Conservation (phyloP, 768 basidiomycete genomes). For the Phanerodontia chrysosporium region DNA sequence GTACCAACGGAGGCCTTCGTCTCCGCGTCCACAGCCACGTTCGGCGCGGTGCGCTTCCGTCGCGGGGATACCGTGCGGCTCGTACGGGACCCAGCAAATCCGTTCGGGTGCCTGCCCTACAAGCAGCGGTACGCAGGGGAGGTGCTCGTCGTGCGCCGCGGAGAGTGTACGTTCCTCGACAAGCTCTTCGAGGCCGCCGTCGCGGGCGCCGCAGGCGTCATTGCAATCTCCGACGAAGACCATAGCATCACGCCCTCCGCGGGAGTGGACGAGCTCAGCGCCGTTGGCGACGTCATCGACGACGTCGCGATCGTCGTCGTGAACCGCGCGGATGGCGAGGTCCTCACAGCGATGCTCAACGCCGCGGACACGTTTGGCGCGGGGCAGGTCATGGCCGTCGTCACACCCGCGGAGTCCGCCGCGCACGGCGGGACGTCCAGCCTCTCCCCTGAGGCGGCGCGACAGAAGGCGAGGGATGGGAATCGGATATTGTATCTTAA, state of each 20-base stretch:
- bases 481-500: conserved; percentile 69
- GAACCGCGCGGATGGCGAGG: conserved; percentile 44
- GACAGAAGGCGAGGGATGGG: conserved; percentile 18
- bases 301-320: conserved; percentile 60
- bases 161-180: conserved; percentile 83
- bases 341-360: conserved; percentile 53
- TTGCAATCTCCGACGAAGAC: conserved; percentile 70
- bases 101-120: conserved; percentile 58
- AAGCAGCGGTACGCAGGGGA: conserved; percentile 42
- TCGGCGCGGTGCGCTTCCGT: conserved; percentile 59
- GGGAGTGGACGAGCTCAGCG: conserved; percentile 49
- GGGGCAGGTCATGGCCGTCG: conserved; percentile 47
- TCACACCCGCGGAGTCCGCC: conserved; percentile 32
- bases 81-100: conserved; percentile 47
- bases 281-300: conserved; percentile 47
- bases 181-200: conserved; percentile 69
- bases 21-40: conserved; percentile 60
- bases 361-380: conserved; percentile 41
- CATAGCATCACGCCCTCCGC: conserved; percentile 62
- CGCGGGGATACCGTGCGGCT: conserved; percentile 52
- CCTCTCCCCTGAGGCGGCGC: conserved; percentile 16
- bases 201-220: conserved; percentile 72
- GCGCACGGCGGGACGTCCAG: conserved; percentile 3
- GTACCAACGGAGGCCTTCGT: conserved; percentile 44
- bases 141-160: conserved; percentile 64